Conservation (phyloP, 352 stramenopile genomes). For the Phytopythium kandeliae region DNA sequence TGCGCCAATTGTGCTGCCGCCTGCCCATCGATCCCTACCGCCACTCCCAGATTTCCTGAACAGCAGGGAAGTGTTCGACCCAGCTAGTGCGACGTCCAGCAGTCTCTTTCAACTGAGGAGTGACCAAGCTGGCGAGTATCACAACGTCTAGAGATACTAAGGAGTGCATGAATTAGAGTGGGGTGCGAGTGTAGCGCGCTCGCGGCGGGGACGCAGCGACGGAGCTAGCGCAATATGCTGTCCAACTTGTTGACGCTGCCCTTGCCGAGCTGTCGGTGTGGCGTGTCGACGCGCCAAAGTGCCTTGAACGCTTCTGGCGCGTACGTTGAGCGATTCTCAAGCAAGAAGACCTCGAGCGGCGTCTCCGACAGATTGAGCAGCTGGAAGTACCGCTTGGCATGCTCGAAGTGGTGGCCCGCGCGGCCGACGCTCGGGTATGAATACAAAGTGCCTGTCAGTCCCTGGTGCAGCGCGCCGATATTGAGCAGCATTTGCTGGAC, state of each 20-base stretch:
- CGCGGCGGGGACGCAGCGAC: not conserved
- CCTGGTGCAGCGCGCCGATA: constrained; percentile 67
- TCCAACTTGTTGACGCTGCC: constrained; percentile 82
- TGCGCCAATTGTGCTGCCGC: constrained; percentile 48
- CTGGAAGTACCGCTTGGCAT: constrained; percentile 76
- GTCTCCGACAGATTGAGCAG: constrained; percentile 65
- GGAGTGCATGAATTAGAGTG: not conserved
- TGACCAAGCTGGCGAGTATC: constrained; percentile 30
- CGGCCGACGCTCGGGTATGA: constrained; percentile 51
- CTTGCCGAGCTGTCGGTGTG: constrained; percentile 65
- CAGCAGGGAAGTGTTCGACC: constrained; percentile 53
- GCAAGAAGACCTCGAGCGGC: constrained; percentile 71
- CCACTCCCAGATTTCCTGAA: constrained; percentile 63
- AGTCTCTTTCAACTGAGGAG: constrained; percentile 45
- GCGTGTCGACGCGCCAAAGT: constrained; percentile 70
- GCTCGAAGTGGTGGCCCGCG: constrained; percentile 57
- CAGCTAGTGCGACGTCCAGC: constrained; percentile 20
- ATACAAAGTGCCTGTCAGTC: constrained; percentile 63
- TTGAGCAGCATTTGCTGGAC: constrained; percentile 81
- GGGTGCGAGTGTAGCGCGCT: not conserved
- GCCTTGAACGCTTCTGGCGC: constrained; percentile 54
- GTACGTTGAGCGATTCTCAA: constrained; percentile 69
- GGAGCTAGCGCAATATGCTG: constrained; percentile 56
- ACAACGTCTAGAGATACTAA: constrained; percentile 11
- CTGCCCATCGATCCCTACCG: constrained; percentile 43